phyloP scores from a whole-genome alignment of 2,329 filamentous ascomycete species.

The Hymenoscyphus albidus region DNA sequence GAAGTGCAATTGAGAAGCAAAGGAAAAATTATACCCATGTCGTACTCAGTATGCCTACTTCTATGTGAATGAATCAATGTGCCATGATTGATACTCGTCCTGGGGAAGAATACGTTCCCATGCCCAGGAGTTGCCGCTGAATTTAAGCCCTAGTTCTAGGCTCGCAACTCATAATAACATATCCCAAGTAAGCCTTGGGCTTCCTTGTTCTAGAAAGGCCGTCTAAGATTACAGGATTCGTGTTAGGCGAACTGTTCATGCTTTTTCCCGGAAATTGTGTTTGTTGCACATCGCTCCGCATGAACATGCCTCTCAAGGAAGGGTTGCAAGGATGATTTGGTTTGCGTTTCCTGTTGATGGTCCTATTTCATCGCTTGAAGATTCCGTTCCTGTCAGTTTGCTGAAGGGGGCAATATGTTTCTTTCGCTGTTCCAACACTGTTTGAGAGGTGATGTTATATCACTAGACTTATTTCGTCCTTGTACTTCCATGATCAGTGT shows the following conservation, averaged over 20 bases:
- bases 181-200: background rate
- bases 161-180: background rate
- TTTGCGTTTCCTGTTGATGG: background rate
- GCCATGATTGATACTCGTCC: background rate
- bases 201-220: background rate
- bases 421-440: background rate
- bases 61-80: background rate
- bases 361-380: background rate
- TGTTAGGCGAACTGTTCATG: background rate
- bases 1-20: slow-evolving; percentile 13
- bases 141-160: no score
- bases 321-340: background rate
- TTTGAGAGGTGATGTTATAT: background rate
- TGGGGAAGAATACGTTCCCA: background rate
- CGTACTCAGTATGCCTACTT: background rate
- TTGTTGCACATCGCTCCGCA: slow-evolving; percentile 14
- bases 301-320: slow-evolving; percentile 13
- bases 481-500: no score
- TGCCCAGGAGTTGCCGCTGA: no score
- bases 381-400: background rate
- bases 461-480: no score
- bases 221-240: slow-evolving; percentile 1
- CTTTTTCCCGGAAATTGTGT: background rate
- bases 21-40: background rate
- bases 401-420: background rate